Conservation (phyloP, 192 early-diverging fungal species). For the Umbelopsis sp. region DNA sequence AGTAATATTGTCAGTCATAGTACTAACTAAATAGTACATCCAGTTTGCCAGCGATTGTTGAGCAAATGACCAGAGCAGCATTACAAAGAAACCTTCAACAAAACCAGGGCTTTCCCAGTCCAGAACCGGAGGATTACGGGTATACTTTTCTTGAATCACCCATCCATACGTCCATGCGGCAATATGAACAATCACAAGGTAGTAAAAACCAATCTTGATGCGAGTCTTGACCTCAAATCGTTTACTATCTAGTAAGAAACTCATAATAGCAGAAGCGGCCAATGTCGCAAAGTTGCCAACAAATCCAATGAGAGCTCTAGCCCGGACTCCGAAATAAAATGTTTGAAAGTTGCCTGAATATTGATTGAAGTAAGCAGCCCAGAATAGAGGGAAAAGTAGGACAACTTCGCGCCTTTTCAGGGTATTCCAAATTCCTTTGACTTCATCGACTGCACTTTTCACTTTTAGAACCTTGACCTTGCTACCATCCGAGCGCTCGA, state of each 20-base stretch:
- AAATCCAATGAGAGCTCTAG: constrained; percentile 13
- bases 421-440: neutral
- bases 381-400: constrained; percentile 11
- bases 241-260: constrained; percentile 1
- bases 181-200: neutral
- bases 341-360: constrained; percentile 18
- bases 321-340: constrained; percentile 19
- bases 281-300: constrained; percentile 17
- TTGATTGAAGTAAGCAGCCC: constrained; percentile 22
- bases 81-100: constrained; percentile 14
- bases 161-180: constrained; percentile 16
- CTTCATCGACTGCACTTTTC: neutral
- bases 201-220: constrained; percentile 6
- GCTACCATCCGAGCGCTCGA: constrained; percentile 19
- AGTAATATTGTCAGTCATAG: constrained; percentile 19
- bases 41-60: constrained; percentile 19
- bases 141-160: constrained; percentile 24
- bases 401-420: neutral
- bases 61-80: neutral
- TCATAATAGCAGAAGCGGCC: constrained; percentile 10
- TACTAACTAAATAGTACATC: constrained; percentile 24
- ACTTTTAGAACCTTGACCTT: constrained; percentile 12
- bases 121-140: neutral
- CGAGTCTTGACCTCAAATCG: constrained; percentile 4
- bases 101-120: constrained; percentile 11